These are phyloP conservation scores for Malassezia japonica DNA, from an alignment of 1,284 basidiomycete genomes.

Conservation along the genomic window DNA sequence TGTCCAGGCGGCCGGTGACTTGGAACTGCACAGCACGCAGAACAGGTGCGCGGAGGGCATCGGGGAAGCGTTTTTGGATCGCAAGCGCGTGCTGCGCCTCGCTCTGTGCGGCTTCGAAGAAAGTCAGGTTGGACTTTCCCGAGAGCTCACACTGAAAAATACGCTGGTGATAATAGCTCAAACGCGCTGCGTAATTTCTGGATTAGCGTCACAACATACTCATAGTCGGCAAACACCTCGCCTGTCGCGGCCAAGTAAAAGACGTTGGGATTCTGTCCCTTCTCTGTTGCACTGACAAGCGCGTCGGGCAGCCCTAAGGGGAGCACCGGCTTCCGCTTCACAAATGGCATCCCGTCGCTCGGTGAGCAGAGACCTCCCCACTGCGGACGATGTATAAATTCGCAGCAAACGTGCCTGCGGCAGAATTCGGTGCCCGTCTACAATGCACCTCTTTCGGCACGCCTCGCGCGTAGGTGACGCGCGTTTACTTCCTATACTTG, in stretches of 20 bases:
- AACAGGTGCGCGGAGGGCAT: slow-evolving; percentile 79
- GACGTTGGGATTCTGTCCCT: slow-evolving; percentile 38
- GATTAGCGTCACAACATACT: slow-evolving; percentile 20
- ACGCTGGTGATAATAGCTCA: slow-evolving; percentile 84
- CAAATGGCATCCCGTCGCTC: slow-evolving; percentile 40
- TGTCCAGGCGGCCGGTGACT: slow-evolving; percentile 85
- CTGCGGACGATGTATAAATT: background rate
- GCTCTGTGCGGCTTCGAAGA: slow-evolving; percentile 83
- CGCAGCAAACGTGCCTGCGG: too few relatives aligned
- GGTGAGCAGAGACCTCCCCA: too few relatives aligned
- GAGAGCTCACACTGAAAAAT: slow-evolving; percentile 92
- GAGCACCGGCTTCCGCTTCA: slow-evolving; percentile 41
- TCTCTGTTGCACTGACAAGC: slow-evolving; percentile 8
- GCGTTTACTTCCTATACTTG: slow-evolving; percentile 8
- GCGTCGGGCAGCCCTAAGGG: slow-evolving; percentile 29
- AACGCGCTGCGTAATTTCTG: slow-evolving; percentile 78
- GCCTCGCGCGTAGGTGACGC: too few relatives aligned
- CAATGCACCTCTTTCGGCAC: too few relatives aligned
- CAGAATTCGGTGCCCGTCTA: too few relatives aligned
- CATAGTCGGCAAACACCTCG: slow-evolving; percentile 45
- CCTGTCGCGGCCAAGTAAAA: slow-evolving; percentile 42
- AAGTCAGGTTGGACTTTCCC: slow-evolving; percentile 82
- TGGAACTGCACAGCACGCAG: slow-evolving; percentile 81
- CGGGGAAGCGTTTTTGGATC: slow-evolving; percentile 81
- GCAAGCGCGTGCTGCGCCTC: slow-evolving; percentile 78